A percentile compares a stretch with the other conserved stretches of the same genome.
These are phyloP conservation scores for Rhynchospora pubera DNA, from an alignment of 176 grass and related monocot species.

Conservation along the genomic window DNA sequence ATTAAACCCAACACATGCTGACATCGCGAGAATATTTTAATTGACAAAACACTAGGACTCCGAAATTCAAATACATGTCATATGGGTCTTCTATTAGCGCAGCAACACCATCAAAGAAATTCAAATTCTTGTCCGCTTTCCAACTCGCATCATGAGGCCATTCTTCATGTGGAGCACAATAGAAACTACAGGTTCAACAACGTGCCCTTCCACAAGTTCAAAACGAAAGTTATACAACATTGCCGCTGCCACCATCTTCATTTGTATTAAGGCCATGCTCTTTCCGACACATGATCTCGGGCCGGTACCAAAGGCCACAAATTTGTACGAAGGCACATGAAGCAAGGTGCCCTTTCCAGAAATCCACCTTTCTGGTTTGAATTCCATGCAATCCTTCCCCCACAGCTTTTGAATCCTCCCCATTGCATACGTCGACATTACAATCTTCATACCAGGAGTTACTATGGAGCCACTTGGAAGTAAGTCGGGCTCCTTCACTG, in stretches of 20 bases:
- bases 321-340: constrained; percentile 30
- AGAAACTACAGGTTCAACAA: constrained; percentile 26
- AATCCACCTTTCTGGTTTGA: constrained; percentile 39
- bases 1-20: no score
- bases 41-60: no score
- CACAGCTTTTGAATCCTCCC: constrained; percentile 27
- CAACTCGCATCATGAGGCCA: constrained; percentile 24
- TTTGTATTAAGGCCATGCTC: constrained; percentile 30
- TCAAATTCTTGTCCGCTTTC: neutral
- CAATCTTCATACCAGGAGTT: neutral
- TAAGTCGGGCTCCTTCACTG: neutral
- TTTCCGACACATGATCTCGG: constrained; percentile 37
- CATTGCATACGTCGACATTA: constrained; percentile 13
- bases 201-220: constrained; percentile 17
- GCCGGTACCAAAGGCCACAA: constrained; percentile 30
- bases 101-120: neutral
- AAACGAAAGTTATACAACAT: constrained; percentile 29
- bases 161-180: constrained; percentile 28
- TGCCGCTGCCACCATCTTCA: constrained; percentile 28
- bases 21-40: no score
- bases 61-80: no score
- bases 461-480: constrained; percentile 28
- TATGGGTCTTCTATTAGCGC: no score
- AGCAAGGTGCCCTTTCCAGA: constrained; percentile 20
- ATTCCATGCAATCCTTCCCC: constrained; percentile 32